Base-by-base conservation (phyloP, 2,329 filamentous ascomycete species). In the Fusarium neocosmosporiellum region DNA sequence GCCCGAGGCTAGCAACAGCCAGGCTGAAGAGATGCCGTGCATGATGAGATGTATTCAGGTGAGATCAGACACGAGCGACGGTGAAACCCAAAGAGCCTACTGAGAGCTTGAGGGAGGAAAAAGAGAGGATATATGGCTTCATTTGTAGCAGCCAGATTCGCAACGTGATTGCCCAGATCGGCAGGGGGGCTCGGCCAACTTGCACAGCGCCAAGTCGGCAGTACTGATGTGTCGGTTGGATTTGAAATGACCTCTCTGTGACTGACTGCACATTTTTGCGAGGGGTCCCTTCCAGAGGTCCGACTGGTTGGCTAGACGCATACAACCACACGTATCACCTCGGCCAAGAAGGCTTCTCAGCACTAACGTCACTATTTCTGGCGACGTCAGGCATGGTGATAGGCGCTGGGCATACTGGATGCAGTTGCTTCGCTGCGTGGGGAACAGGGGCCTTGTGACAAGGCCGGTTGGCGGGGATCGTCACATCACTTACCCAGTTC, bases 1-100 rank as follows among this genome's bases (percentile, higher is more conserved):
- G 16, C 74, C 63, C 22, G 65, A 46, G 55, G 74, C 74, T 37
- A 76, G 54, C 55, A 75, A n/a, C n/a, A 76, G 70, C 59, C 43
- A 66, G 24, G 33, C 41, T 31, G 63, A 50, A 10, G 69, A 63
- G 39, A 65, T 60, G 13, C 27, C 60, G 43, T 73, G 74, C 74
- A 76, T 75, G 39, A 41, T 46, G 22, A 36, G 29, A 24, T 18
- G 22, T 41, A 34, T 39, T 31, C 39, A 20, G 29, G 41, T 31
- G 60, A 46, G 36, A 31, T 29, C 34, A 33, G 46, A 34, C n/a
- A 31, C 34, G 24, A 34, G 10, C 10, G 9, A 39, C 37, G 11
- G 36, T 53, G 34, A 54, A 54, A 61, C 31, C 54, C 34, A 22
- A 18, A 65, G 33, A 66, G 39, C 18, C 37, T 50, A 24, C 22